phyloP scores from a whole-genome alignment of 2,329 filamentous ascomycete genomes.

The Pseudodiploospora longispora region DNA sequence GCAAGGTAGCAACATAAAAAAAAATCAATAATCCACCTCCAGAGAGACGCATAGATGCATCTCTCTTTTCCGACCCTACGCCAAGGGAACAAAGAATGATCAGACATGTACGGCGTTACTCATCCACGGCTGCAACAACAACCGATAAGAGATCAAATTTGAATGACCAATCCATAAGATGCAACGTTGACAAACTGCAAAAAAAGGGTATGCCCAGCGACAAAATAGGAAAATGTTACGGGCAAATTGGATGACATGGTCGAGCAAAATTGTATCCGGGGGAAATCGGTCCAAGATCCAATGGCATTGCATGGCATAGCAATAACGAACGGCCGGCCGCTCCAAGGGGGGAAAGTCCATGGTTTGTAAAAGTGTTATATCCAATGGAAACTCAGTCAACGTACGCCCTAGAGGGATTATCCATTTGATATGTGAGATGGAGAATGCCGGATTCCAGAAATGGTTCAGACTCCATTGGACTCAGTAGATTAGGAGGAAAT shows the following conservation, averaged over 20 bases:
- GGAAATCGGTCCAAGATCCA: constrained; percentile 6
- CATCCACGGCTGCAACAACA: constrained; percentile 21
- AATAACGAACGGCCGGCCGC: constrained; percentile 4
- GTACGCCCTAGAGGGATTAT: neutral
- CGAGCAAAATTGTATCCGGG: constrained; percentile 3
- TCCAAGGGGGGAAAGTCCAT: neutral
- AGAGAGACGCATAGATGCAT: constrained; percentile 13
- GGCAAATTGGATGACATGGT: constrained; percentile 3
- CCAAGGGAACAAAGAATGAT: constrained; percentile 13
- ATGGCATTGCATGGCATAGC: neutral
- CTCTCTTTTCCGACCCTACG: constrained; percentile 23
- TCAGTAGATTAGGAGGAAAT: constrained; percentile 19
- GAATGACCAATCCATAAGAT: constrained; percentile 16
- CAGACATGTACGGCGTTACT: constrained; percentile 26
- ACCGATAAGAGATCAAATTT: constrained; percentile 13
- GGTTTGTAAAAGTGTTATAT: constrained; percentile 2
- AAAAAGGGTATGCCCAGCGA: constrained; percentile 10
- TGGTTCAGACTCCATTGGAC: constrained; percentile 17
- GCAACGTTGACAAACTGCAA: constrained; percentile 7
- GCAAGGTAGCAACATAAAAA: constrained; percentile 20
- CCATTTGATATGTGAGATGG: neutral
- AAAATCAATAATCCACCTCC: constrained; percentile 10
- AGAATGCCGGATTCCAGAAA: constrained; percentile 18
- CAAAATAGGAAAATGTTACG: constrained; percentile 9
- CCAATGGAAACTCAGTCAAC: neutral